Percentiles rank a stretch among this genome's conserved stretches.
Conservation (phyloP, 306 rosid genomes). For the Quercus glauca region DNA sequence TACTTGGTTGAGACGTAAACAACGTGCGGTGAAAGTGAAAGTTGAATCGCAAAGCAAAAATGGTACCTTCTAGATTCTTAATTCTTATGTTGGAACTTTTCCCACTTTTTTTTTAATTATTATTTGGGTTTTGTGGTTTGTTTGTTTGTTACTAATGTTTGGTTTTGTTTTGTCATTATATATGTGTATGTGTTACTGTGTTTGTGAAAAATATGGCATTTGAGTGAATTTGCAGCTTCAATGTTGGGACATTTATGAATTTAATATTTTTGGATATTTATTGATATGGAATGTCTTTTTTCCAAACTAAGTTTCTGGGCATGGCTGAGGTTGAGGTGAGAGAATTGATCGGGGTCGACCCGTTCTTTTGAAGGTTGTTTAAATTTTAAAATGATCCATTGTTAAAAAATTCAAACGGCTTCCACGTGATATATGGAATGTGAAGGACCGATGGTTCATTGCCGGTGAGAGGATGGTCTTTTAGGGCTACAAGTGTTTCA, state of each 20-base stretch:
- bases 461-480: not conserved
- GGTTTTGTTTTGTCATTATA: not conserved
- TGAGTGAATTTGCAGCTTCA: not conserved
- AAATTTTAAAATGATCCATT: not conserved
- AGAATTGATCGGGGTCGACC: not conserved
- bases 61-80: slow-evolving; percentile 16
- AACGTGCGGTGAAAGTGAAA: not conserved
- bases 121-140: not conserved
- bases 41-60: slow-evolving; percentile 1
- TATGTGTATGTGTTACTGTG: not conserved
- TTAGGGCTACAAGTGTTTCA: not conserved
- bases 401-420: not conserved
- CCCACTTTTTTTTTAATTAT: not conserved
- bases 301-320: not conserved
- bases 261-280: not conserved
- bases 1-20: not conserved
- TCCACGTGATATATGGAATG: not conserved
- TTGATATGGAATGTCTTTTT: not conserved
- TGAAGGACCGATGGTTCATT: not conserved
- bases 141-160: not conserved
- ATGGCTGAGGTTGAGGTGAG: not conserved
- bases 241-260: too few species aligned
- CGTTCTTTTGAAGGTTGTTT: not conserved
- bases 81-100: not conserved
- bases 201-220: not conserved